A percentile compares a stretch with the other conserved stretches of the same genome.
These are phyloP conservation scores for Paraphaeosphaeria minitans DNA, from an alignment of 2,329 filamentous ascomycete species.

Conservation along the genomic window DNA sequence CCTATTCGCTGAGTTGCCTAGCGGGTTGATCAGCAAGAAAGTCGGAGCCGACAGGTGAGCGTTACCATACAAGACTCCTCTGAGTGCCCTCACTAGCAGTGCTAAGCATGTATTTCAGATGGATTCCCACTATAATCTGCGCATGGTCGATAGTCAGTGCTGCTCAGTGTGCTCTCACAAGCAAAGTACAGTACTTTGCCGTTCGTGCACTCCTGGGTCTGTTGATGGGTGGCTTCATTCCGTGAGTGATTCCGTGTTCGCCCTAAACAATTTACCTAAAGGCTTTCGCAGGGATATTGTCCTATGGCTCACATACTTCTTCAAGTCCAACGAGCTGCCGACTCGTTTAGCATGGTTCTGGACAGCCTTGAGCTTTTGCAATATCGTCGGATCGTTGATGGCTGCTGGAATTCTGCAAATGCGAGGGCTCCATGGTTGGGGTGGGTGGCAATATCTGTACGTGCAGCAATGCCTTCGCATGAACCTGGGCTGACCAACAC, in stretches of 20 bases:
- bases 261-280: slow-evolving; percentile 31
- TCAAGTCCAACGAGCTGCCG: slow-evolving; percentile 48
- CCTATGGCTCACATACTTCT: slow-evolving; percentile 51
- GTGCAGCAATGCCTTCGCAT: background rate
- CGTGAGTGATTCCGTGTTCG: slow-evolving; percentile 9
- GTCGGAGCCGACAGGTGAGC: slow-evolving; percentile 52
- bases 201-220: slow-evolving; percentile 49
- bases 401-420: slow-evolving; percentile 51
- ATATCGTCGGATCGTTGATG: slow-evolving; percentile 46
- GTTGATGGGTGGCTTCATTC: slow-evolving; percentile 42
- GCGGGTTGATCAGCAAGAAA: slow-evolving; percentile 58
- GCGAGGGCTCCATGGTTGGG: slow-evolving; percentile 48
- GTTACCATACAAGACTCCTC: slow-evolving; percentile 29
- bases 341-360: slow-evolving; percentile 52
- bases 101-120: slow-evolving; percentile 21
- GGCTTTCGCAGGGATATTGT: slow-evolving; percentile 44
- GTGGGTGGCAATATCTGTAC: slow-evolving; percentile 49
- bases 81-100: background rate
- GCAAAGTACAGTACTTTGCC: slow-evolving; percentile 43
- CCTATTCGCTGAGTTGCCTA: slow-evolving; percentile 56
- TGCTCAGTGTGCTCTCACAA: slow-evolving; percentile 43
- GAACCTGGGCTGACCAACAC: slow-evolving; percentile 39
- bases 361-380: slow-evolving; percentile 46
- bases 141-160: slow-evolving; percentile 44
- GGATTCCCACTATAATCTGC: slow-evolving; percentile 46